Conservation (phyloP, 2,329 filamentous ascomycete species). For the Botrytis paeoniae region DNA sequence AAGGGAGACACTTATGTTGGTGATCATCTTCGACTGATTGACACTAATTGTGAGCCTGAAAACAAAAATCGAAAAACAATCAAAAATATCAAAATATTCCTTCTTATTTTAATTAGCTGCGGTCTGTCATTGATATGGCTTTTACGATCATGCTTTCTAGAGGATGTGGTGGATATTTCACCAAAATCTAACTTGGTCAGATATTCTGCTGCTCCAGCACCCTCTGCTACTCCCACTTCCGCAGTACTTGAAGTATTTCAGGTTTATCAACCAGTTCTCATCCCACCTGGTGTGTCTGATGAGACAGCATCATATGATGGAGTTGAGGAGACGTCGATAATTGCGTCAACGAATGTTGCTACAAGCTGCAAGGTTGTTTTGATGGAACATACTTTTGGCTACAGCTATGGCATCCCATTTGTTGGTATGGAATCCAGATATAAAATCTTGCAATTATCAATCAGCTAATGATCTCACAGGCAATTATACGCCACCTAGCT, state of each 20-base stretch:
- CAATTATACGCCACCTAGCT: conserved; percentile 63
- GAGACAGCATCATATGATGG: conserved; percentile 36
- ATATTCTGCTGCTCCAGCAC: conserved; percentile 25
- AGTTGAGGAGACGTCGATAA: conserved; percentile 28
- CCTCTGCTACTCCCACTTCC: conserved; percentile 29
- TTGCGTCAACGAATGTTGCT: conserved; percentile 30
- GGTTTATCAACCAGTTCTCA: conserved; percentile 63
- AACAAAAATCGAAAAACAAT: not conserved
- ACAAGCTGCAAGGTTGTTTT: conserved; percentile 53
- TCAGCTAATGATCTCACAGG: conserved; percentile 42
- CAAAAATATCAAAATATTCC: not conserved
- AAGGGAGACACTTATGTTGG: not conserved
- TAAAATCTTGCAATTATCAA: conserved; percentile 16
- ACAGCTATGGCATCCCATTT: conserved; percentile 71
- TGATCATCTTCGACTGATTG: not conserved
- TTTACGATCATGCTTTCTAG: conserved; percentile 5
- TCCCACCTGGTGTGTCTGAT: conserved; percentile 44
- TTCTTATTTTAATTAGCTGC: not conserved
- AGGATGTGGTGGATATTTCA: not conserved
- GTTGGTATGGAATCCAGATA: conserved; percentile 51
- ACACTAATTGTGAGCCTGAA: not conserved
- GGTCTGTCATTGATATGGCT: conserved; percentile 21
- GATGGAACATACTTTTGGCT: conserved; percentile 69
- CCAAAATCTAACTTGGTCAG: conserved; percentile 26
- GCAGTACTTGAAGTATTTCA: conserved; percentile 61